Conservation (phyloP, 1,284 basidiomycete genomes). For the Malassezia globosa region DNA sequence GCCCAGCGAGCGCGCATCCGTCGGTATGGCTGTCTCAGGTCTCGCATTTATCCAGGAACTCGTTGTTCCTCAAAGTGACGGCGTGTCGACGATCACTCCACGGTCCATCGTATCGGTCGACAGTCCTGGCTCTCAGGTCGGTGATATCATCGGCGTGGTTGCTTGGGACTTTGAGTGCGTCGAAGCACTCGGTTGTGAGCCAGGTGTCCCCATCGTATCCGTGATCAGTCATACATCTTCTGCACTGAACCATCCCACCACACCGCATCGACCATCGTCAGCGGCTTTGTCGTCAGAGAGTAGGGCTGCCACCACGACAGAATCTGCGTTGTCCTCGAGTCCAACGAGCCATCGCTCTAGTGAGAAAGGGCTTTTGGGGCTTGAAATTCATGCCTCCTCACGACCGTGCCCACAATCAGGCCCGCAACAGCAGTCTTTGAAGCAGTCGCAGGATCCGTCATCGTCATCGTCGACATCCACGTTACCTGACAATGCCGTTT, state of each 20-base stretch:
- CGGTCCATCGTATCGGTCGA: constrained; percentile 7
- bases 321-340: too few species aligned
- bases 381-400: constrained; percentile 10
- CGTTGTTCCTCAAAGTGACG: constrained; percentile 37
- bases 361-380: constrained; percentile 7
- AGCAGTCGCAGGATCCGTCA: not conserved
- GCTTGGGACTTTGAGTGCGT: constrained; percentile 48
- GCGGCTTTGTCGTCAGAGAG: not conserved
- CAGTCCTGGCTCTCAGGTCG: constrained; percentile 43
- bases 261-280: not conserved
- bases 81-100: not conserved
- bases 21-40: constrained; percentile 43
- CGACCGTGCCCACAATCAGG: too few species aligned
- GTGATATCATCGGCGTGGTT: constrained; percentile 48
- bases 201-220: constrained; percentile 37
- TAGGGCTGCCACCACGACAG: not conserved
- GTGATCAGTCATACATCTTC: not conserved
- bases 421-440: not conserved
- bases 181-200: constrained; percentile 30
- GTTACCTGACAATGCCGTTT: too few species aligned
- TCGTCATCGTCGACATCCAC: too few species aligned
- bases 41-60: constrained; percentile 48
- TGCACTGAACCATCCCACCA: not conserved
- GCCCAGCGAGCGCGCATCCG: constrained; percentile 40
- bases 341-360: too few species aligned